Evolutionary conservation across 352 stramenopile species (phyloP).

Genomic region (Pythium sp.): DNA sequence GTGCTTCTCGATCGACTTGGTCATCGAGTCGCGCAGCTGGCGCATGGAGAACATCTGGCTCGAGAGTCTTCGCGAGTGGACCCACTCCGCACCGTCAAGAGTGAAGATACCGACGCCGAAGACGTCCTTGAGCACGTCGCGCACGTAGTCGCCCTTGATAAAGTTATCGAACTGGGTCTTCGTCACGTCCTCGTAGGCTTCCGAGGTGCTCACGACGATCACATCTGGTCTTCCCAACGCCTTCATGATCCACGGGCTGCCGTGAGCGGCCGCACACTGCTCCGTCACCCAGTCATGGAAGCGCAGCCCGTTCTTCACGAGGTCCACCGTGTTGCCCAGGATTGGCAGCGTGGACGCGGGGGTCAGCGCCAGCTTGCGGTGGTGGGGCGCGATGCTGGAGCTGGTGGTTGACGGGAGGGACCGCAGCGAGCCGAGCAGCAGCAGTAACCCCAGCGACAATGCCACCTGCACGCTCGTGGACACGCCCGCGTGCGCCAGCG

Average conservation of each 20-base stretch:
- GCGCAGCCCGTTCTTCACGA: conserved; percentile 2
- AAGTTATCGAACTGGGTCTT: conserved; percentile 71
- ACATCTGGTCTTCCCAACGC: conserved; percentile 30
- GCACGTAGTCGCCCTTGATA: conserved; percentile 41
- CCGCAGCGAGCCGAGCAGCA: conserved; percentile 1
- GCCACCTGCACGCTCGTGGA: background rate
- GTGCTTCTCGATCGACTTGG: conserved; percentile 10
- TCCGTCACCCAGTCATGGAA: conserved; percentile 19
- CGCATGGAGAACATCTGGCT: conserved; percentile 69
- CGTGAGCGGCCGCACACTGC: background rate
- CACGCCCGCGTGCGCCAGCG: no score
- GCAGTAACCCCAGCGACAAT: conserved; percentile 1
- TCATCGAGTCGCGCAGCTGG: conserved; percentile 16
- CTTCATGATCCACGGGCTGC: conserved; percentile 22
- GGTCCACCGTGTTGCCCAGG: conserved; percentile 31
- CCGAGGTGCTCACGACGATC: conserved; percentile 29
- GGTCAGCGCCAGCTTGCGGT: background rate
- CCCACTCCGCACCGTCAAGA: conserved; percentile 37
- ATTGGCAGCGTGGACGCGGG: conserved; percentile 23
- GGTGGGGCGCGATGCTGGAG: background rate
- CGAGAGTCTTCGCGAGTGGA: conserved; percentile 42
- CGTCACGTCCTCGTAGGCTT: conserved; percentile 36
- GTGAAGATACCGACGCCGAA: conserved; percentile 56
- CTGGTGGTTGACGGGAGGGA: background rate
- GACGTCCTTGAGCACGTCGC: conserved; percentile 33